These are phyloP conservation scores for Penicillium malachiteum DNA, from an alignment of 495 filamentous ascomycete species.

Conservation along the genomic window DNA sequence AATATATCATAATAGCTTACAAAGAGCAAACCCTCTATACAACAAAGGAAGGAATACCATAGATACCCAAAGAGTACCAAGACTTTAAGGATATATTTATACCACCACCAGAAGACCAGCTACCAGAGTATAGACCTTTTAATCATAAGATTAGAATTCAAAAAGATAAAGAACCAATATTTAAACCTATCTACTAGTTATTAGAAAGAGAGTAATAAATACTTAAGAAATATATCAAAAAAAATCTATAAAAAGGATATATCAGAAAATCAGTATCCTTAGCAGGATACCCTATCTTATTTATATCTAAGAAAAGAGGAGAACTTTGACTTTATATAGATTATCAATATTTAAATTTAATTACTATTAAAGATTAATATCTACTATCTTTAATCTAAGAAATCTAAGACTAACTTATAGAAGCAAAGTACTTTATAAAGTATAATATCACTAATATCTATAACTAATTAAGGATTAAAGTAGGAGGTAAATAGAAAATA, in stretches of 20 bases:
- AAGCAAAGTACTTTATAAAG: constrained; percentile 42
- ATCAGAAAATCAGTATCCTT: constrained; percentile 35
- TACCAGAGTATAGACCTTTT: constrained; percentile 1
- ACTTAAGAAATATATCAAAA: constrained; percentile 1
- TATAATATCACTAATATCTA: constrained; percentile 45
- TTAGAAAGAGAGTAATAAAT: not conserved
- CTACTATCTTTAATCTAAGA: constrained; percentile 48
- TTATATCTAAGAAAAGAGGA: constrained; percentile 33
- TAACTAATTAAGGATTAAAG: constrained; percentile 30
- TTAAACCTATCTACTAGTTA: not conserved
- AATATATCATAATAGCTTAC: not conserved
- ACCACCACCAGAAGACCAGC: not conserved
- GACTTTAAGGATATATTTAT: constrained; percentile 4
- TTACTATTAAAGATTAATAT: constrained; percentile 45
- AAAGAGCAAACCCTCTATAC: not conserved
- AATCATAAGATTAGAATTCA: not conserved
- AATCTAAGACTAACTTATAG: constrained; percentile 26
- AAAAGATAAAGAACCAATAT: not conserved
- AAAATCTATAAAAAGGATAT: constrained; percentile 26
- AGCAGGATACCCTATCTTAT: constrained; percentile 30
- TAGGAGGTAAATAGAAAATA: not conserved
- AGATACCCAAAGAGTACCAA: constrained; percentile 5
- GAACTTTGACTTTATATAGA: constrained; percentile 45
- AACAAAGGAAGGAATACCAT: constrained; percentile 1
- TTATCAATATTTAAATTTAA: constrained; percentile 40